phyloP scores from a whole-genome alignment of 306 rosid genomes.

The Prosopis cineraria region DNA sequence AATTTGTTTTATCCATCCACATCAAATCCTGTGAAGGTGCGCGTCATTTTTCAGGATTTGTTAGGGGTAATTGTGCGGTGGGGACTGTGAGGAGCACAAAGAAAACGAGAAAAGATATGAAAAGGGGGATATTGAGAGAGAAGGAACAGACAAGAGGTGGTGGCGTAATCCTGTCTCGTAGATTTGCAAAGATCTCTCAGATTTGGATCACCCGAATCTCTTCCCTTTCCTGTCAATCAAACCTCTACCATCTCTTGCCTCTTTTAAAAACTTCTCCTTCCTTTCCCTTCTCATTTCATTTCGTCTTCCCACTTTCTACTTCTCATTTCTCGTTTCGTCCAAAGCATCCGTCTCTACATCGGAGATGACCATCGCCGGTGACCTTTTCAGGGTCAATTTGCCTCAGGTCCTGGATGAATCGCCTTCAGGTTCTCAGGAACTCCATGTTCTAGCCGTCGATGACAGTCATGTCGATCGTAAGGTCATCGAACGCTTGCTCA shows the following conservation, averaged over 20 bases:
- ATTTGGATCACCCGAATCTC: conserved; percentile 84
- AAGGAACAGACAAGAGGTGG: conserved; percentile 63
- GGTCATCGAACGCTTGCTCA: conserved; percentile 83
- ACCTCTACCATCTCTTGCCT: neutral
- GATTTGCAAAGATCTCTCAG: conserved; percentile 68
- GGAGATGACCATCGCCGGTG: conserved; percentile 52
- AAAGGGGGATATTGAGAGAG: conserved; percentile 35
- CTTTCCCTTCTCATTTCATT: neutral
- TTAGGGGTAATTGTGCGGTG: neutral
- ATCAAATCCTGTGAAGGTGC: no score
- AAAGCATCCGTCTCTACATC: neutral
- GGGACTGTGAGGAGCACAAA: conserved; percentile 27
- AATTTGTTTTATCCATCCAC: no score
- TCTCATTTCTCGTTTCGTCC: neutral
- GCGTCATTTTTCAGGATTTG: neutral
- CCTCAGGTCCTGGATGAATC: conserved; percentile 44
- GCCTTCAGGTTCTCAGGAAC: conserved; percentile 36
- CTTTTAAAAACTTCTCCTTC: neutral
- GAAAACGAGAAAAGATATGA: conserved; percentile 2
- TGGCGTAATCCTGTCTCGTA: conserved; percentile 54
- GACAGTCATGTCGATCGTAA: conserved; percentile 86
- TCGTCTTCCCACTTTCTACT: neutral
- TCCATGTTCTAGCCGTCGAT: conserved; percentile 94
- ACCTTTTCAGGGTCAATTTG: conserved; percentile 49
- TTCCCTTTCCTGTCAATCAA: conserved; percentile 38